Evolutionary conservation across 768 basidiomycete genomes (phyloP).

Genomic region (Lyophyllum decastes): DNA sequence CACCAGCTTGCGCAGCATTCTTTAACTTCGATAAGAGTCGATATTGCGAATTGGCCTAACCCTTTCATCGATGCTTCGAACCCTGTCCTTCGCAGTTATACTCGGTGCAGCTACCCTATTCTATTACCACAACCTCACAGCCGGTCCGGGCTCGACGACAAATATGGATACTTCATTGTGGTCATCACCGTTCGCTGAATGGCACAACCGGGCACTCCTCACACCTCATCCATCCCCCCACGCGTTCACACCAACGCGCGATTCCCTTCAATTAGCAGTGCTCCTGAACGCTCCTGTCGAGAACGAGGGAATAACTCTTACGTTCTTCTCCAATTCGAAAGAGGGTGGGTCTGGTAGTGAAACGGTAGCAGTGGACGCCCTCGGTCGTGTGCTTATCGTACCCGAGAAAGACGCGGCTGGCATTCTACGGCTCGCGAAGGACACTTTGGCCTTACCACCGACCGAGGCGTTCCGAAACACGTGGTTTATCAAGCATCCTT

Average conservation of each 20-base stretch:
- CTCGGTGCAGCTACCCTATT: conserved; percentile 9
- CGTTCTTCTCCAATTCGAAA: conserved; percentile 27
- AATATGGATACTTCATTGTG: conserved; percentile 7
- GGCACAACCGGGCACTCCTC: conserved; percentile 28
- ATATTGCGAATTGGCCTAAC: neutral
- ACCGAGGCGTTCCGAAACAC: conserved; percentile 33
- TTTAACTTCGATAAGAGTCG: neutral
- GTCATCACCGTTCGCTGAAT: conserved; percentile 26
- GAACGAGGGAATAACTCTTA: conserved; percentile 35
- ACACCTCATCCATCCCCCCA: conserved; percentile 24
- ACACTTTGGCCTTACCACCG: conserved; percentile 23
- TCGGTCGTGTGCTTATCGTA: conserved; percentile 29
- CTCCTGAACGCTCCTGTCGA: conserved; percentile 35
- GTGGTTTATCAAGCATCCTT: conserved; percentile 32
- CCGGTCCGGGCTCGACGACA: neutral
- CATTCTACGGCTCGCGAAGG: conserved; percentile 24
- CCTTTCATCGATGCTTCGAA: conserved; percentile 4
- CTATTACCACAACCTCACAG: neutral
- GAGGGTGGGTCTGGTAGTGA: conserved; percentile 11
- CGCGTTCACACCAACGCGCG: conserved; percentile 26
- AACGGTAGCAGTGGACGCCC: conserved; percentile 30
- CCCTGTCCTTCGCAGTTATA: conserved; percentile 3
- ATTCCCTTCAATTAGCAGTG: conserved; percentile 29
- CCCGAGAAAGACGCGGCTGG: conserved; percentile 25
- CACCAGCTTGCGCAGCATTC: neutral